These are phyloP conservation scores for Posidonia australis DNA, from an alignment of 106 monocot species.

Conservation along the genomic window DNA sequence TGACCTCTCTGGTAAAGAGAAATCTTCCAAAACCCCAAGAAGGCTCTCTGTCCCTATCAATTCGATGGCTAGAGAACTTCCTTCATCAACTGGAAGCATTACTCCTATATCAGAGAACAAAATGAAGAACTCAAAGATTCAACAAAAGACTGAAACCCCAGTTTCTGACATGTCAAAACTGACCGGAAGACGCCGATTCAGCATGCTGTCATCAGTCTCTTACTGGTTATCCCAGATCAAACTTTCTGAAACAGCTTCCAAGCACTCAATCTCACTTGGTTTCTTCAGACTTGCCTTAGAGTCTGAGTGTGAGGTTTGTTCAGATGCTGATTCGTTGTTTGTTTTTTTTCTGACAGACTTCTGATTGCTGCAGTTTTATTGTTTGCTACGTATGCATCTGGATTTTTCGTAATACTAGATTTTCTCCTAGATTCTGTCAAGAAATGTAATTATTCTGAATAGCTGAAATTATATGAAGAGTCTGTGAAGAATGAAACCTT, in stretches of 20 bases:
- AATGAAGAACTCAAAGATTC: constrained; percentile 14
- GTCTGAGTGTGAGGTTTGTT: constrained; percentile 69
- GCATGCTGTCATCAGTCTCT: constrained; percentile 61
- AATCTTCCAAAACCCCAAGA: constrained; percentile 39
- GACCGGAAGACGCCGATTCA: constrained; percentile 38
- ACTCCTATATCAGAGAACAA: constrained; percentile 38
- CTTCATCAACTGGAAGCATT: constrained; percentile 18
- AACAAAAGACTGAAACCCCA: constrained; percentile 27
- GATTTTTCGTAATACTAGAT: too few species aligned
- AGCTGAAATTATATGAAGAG: too few species aligned
- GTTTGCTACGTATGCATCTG: too few species aligned
- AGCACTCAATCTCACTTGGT: constrained; percentile 64
- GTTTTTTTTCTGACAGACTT: too few species aligned
- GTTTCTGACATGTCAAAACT: constrained; percentile 47
- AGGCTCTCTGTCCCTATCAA: constrained; percentile 59
- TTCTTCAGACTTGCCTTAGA: constrained; percentile 90
- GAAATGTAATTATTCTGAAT: too few species aligned
- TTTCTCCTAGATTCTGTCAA: too few species aligned
- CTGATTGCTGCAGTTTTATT: too few species aligned
- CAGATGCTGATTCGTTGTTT: too few species aligned
- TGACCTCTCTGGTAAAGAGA: constrained; percentile 38
- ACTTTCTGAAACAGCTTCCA: constrained; percentile 59
- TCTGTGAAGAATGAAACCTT: too few species aligned
- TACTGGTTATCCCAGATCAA: constrained; percentile 88
- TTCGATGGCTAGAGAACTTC: constrained; percentile 7